Evolutionary conservation across 495 filamentous ascomycete species (phyloP), one percentile per base, ranked within the genome.

Genomic region (Podospora pseudocomata): DNA sequence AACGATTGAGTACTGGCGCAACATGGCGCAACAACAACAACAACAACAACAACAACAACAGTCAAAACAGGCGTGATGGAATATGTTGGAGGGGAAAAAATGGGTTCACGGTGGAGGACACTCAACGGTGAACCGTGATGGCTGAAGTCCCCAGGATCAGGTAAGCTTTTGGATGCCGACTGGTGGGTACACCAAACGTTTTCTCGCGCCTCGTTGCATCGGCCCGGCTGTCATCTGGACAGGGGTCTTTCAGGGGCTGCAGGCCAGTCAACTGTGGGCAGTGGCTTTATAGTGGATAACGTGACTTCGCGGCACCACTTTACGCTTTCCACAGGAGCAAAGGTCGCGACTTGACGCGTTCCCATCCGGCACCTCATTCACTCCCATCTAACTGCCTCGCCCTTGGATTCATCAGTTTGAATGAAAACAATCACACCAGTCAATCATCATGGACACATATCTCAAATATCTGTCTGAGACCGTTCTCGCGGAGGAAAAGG

Each of bases 401-500:
- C 15, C 26, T 2, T n/a, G 11, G 54, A 55, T 9, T 23, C 44
- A 27, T 2, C 13, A 19, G 20, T 39, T 30, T 19, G 26, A 60
- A 23, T 16, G 30, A 53, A 61, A 27, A 18, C 13, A 49, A 16
- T 30, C 23, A 27, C 7, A 2, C 13, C 59, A 6, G 15, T 61
- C 27, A 61, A 27, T 65, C 66, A 75, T 70, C n/a, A 84, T 84
- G 81, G 78, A 80, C 0, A 86, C 89, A 68, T 90, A 90, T 73
- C 89, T 84, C 70, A 86, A 83, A 55, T 94, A 88, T 74, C 83
- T 97, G 20, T 90, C 90, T 5, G 86, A 88, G 65, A 86, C 85
- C 76, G 86, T 97, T 56, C 82, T 97, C 74, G 90, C 86, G 70
- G 92, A 96, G 75, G 86, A 87, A 61, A 88, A 87, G 66, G 83